Conservation (phyloP, 306 rosid genomes). For the Corylus heterophylla region DNA sequence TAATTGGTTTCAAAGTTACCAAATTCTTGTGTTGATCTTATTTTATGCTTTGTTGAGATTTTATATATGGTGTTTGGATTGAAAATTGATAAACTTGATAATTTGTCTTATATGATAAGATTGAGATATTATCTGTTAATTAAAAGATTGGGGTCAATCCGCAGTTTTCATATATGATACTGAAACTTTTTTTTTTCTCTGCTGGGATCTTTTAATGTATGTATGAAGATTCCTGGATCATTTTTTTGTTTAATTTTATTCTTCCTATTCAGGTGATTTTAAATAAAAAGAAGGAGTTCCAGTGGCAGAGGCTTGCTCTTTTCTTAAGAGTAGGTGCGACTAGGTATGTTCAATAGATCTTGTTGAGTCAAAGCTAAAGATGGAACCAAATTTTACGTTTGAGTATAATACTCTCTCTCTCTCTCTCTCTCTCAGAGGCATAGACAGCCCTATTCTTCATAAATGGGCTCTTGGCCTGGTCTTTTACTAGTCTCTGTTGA, state of each 20-base stretch:
- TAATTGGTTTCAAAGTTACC: too few species aligned
- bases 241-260: slow-evolving; percentile 6
- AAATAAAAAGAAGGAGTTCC: slow-evolving; percentile 78
- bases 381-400: background rate
- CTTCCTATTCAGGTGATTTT: slow-evolving; percentile 65
- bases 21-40: too few species aligned
- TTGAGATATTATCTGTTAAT: too few species aligned
- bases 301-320: slow-evolving; percentile 81
- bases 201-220: slow-evolving; percentile 4
- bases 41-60: too few species aligned
- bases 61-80: too few species aligned
- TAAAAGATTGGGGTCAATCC: too few species aligned
- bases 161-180: too few species aligned
- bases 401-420: background rate
- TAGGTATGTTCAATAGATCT: slow-evolving; percentile 51
- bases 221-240: slow-evolving; percentile 9
- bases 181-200: slow-evolving; percentile 1
- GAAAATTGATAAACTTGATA: too few species aligned
- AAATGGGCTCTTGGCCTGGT: slow-evolving; percentile 18
- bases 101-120: too few species aligned
- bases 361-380: slow-evolving; percentile 11
- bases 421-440: background rate
- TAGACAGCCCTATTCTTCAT: slow-evolving; percentile 7
- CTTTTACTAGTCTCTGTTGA: slow-evolving; percentile 13
- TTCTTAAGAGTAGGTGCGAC: slow-evolving; percentile 81